Conservation (phyloP, 2,329 filamentous ascomycete genomes). For the Allantophomopsis lycopodina region DNA sequence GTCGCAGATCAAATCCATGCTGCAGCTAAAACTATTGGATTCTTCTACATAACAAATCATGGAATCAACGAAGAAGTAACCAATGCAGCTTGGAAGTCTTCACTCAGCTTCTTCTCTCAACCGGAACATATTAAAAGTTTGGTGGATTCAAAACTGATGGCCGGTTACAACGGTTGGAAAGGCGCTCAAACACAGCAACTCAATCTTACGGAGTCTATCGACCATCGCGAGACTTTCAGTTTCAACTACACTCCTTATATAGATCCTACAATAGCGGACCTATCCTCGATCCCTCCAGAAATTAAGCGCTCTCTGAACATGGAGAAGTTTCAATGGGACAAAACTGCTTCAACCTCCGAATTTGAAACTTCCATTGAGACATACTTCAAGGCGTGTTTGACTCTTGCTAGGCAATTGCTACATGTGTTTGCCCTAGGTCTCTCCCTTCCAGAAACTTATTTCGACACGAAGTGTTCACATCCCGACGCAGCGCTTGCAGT, state of each 20-base stretch:
- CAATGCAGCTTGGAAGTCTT: too few species aligned
- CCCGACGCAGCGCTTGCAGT: conserved; percentile 1
- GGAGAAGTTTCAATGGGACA: conserved; percentile 31
- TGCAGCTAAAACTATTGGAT: background rate
- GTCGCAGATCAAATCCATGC: background rate
- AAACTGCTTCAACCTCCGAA: conserved; percentile 28
- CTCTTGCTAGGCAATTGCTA: conserved; percentile 12
- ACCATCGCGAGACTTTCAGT: conserved; percentile 15
- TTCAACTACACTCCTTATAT: conserved; percentile 2
- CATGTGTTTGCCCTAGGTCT: conserved; percentile 3
- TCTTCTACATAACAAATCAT: conserved; percentile 1
- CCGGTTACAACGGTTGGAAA: conserved; percentile 35
- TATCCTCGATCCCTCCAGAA: too few species aligned
- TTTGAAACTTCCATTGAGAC: conserved; percentile 31
- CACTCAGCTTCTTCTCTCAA: too few species aligned
- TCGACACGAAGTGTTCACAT: conserved; percentile 1
- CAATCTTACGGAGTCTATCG: too few species aligned
- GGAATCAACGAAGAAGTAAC: conserved; percentile 17
- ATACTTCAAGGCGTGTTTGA: conserved; percentile 31
- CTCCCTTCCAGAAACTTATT: conserved; percentile 1
- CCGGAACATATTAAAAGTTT: too few species aligned
- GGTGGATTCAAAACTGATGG: conserved; percentile 7
- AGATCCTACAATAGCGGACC: too few species aligned
- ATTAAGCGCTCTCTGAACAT: too few species aligned
- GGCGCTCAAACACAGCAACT: conserved; percentile 10